phyloP scores from a whole-genome alignment of 768 basidiomycete genomes.

The Imleria badia region DNA sequence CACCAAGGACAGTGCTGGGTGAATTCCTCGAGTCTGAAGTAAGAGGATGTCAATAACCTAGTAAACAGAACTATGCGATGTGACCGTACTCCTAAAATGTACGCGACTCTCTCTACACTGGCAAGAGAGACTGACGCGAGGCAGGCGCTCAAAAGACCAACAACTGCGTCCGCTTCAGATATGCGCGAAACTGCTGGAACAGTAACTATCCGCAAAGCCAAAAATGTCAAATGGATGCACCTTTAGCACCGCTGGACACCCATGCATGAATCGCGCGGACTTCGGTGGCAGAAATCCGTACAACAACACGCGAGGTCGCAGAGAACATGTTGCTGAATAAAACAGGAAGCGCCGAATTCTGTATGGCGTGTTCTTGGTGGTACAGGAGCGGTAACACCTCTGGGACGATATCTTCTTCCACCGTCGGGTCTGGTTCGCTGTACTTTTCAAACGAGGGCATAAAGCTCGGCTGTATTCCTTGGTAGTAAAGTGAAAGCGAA shows the following conservation, averaged over 20 bases:
- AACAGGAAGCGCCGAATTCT: background rate
- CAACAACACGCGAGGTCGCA: background rate
- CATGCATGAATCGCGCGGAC: background rate
- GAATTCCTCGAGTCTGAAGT: background rate
- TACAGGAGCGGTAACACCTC: background rate
- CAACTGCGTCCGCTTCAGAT: background rate
- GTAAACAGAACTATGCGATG: no score
- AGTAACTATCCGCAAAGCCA: background rate
- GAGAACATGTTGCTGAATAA: background rate
- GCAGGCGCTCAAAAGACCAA: background rate
- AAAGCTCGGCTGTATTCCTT: background rate
- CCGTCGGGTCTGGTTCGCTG: background rate
- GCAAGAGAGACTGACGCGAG: background rate
- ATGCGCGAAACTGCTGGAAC: background rate
- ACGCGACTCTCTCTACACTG: background rate
- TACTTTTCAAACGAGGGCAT: slow-evolving; percentile 4
- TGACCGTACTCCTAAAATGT: background rate
- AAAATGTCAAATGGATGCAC: background rate
- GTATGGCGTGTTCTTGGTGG: background rate
- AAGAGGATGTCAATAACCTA: background rate
- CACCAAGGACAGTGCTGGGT: background rate
- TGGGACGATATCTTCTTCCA: background rate
- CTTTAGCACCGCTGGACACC: background rate
- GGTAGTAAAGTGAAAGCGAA: background rate
- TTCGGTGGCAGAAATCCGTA: background rate